These are phyloP conservation scores for Datisca glomerata DNA, from an alignment of 306 rosid species.

Conservation along the genomic window DNA sequence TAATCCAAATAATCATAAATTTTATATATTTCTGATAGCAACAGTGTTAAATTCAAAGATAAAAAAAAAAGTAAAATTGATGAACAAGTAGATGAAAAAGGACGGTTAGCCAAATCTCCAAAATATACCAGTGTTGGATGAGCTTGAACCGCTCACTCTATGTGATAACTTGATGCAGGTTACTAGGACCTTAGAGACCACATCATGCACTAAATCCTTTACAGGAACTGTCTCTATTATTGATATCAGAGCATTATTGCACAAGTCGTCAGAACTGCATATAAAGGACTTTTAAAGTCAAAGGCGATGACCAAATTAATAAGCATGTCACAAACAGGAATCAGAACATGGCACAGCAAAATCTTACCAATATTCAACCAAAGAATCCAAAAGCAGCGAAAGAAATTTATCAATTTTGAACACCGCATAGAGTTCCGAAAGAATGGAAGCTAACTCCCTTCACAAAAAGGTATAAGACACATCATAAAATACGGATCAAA, in stretches of 20 bases:
- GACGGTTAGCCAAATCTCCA: constrained; percentile 4
- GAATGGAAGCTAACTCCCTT: constrained; percentile 55
- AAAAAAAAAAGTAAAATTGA: not conserved
- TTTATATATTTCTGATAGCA: too few species aligned
- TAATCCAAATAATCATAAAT: too few species aligned
- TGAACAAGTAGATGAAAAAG: not conserved
- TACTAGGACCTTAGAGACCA: constrained; percentile 47
- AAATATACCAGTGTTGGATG: constrained; percentile 42
- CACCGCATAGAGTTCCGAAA: constrained; percentile 50
- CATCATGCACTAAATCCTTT: constrained; percentile 32
- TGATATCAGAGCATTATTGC: constrained; percentile 49
- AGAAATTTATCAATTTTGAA: constrained; percentile 71
- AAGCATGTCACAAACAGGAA: constrained; percentile 9
- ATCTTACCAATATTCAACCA: constrained; percentile 69
- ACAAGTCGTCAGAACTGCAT: constrained; percentile 61
- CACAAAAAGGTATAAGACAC: constrained; percentile 13
- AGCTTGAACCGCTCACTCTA: constrained; percentile 24
- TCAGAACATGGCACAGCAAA: constrained; percentile 1
- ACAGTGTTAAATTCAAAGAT: constrained; percentile 6
- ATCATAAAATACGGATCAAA: constrained; percentile 10
- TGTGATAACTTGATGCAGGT: constrained; percentile 47
- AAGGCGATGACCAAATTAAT: constrained; percentile 18
- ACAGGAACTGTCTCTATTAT: constrained; percentile 53
- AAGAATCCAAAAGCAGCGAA: constrained; percentile 54
- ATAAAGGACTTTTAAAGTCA: constrained; percentile 6